Conservation (phyloP, 345 rosid species). For the Eucalyptus erythrocorys region DNA sequence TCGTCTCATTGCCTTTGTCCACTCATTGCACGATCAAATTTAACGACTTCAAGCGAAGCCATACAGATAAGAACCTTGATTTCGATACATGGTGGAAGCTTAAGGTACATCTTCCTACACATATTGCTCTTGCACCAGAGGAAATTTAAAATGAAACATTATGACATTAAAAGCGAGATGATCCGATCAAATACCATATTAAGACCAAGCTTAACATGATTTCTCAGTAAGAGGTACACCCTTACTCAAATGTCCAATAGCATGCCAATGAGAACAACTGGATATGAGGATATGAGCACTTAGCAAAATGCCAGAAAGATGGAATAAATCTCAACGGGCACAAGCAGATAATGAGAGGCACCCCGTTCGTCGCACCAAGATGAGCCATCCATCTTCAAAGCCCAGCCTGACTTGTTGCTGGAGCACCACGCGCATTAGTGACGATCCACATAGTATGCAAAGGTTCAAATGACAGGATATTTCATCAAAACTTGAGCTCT, state of each 20-base stretch:
- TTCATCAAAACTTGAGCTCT: neutral
- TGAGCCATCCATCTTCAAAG: neutral
- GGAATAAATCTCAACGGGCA: neutral
- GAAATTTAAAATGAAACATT: neutral
- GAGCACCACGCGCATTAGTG: neutral
- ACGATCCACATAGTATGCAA: neutral
- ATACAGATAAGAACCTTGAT: neutral
- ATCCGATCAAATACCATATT: neutral
- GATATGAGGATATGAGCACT: neutral
- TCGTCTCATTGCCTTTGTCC: neutral
- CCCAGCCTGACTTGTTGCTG: neutral
- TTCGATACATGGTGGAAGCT: neutral
- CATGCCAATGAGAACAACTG: neutral
- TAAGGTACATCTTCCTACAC: neutral
- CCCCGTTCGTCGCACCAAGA: neutral
- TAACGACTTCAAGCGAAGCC: neutral
- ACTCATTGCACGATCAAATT: neutral
- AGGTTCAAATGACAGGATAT: neutral
- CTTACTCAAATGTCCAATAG: neutral
- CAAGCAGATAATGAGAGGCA: neutral
- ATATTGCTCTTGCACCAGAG: neutral
- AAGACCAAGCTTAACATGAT: neutral
- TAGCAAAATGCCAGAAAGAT: neutral
- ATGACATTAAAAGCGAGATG: neutral
- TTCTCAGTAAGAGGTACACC: neutral